These are phyloP conservation scores for Pyracantha coccinea DNA, from an alignment of 331 rosid genomes.

Conservation along the genomic window DNA sequence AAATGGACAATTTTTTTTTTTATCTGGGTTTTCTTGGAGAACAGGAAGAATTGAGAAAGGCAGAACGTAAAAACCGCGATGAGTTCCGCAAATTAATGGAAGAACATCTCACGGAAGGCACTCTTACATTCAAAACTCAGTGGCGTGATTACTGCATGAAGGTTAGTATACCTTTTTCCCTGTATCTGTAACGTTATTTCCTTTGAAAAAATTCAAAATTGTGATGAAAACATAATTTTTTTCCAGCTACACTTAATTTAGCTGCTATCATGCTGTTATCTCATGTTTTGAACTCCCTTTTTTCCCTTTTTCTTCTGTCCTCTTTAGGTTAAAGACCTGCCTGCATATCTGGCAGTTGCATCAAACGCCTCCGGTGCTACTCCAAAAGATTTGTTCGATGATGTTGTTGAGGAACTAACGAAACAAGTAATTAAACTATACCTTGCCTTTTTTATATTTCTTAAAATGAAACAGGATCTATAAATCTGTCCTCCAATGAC, in stretches of 20 bases:
- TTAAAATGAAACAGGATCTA: neutral
- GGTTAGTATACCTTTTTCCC: conserved; percentile 24
- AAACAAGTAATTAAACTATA: conserved; percentile 56
- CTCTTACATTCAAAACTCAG: conserved; percentile 69
- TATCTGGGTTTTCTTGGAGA: conserved; percentile 24
- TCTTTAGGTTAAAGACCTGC: conserved; percentile 72
- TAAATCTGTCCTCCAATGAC: neutral
- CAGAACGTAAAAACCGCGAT: conserved; percentile 87
- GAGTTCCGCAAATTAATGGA: conserved; percentile 95
- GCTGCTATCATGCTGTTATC: conserved; percentile 7
- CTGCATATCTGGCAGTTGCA: conserved; percentile 64
- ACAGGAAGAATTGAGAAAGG: conserved; percentile 90
- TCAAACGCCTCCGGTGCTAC: conserved; percentile 87
- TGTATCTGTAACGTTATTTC: neutral
- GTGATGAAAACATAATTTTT: neutral
- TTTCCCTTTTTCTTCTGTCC: conserved; percentile 8
- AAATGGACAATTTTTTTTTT: conserved; percentile 4
- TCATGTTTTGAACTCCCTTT: conserved; percentile 10
- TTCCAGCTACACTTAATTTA: neutral
- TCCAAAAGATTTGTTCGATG: conserved; percentile 84
- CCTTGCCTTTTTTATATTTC: conserved; percentile 3
- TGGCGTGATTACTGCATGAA: conserved; percentile 82
- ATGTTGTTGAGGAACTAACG: conserved; percentile 77
- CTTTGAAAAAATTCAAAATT: neutral
- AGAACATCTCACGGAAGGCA: conserved; percentile 60